Evolutionary conservation across 176 grass and related monocot species (phyloP), one percentile per base, ranked within the genome.

Genomic region (Oryza glaberrima): DNA sequence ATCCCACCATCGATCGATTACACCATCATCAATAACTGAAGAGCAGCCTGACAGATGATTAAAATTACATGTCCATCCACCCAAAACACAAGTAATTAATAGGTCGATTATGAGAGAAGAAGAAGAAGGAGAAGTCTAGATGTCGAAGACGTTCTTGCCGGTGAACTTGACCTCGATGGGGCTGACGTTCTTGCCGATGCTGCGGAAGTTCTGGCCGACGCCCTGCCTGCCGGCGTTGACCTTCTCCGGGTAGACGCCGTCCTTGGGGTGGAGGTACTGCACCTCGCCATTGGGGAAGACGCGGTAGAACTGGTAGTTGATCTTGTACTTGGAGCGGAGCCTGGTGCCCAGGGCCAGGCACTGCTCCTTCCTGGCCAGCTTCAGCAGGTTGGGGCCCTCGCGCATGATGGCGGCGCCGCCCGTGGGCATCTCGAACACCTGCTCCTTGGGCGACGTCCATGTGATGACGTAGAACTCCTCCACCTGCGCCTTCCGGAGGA

Each of bases 141-240:
- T 19, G 79, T 99, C 96, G 81, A 94, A 99, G 51, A 80, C 70
- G 72, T 92, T 91, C 88, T 99, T 99, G 73, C 96, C 96, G 11
- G 96, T 99, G 90, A 99, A 99, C 91, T 99, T 99, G 85, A 99
- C 93, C 83, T 99, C 91, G 86, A 99, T 94, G 73, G 96, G 96
- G 91, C 66, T 94, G 44, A 63, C 83, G 71, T 99, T 99, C 96
- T 99, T 96, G 14, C 96, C 96, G 58, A 99, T 96, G 88, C 61
- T 92, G 49, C 96, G 88, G 82, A 87, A 90, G 88, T 99, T 99
- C 88, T 28, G 23, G 0, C 93, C 93, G 0, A 94, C 96, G 65
- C 96, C 96, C 90, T 99, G 86, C 77, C 96, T 92, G 6, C 96
- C 96, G 0, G 88, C 35, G 88, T 99, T 99, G 19, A 99, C 96